These are phyloP conservation scores for Fomitopsis betulina DNA, from an alignment of 1,284 basidiomycete genomes.

Conservation along the genomic window DNA sequence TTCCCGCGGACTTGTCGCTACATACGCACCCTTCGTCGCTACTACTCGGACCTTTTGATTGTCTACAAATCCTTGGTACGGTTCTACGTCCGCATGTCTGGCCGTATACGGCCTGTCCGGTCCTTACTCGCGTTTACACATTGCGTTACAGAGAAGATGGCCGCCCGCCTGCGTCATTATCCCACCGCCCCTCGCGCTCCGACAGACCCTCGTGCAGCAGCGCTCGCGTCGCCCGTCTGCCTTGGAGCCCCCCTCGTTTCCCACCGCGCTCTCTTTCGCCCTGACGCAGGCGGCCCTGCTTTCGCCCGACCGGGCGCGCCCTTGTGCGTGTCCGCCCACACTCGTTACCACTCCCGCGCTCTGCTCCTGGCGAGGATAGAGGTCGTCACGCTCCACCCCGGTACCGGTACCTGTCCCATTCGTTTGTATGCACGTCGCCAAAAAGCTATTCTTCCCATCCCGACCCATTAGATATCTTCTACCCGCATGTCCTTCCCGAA, in stretches of 20 bases:
- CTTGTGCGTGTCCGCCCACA: slow-evolving; percentile 4
- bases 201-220: slow-evolving; percentile 2
- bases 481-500: not conserved
- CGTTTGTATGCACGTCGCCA: slow-evolving; percentile 5
- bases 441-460: not conserved
- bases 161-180: slow-evolving; percentile 5
- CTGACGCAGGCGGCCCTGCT: slow-evolving; percentile 2
- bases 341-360: slow-evolving; percentile 2
- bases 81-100: slow-evolving; percentile 4
- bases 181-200: not conserved
- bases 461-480: not conserved
- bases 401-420: not conserved
- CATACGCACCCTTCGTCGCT: slow-evolving; percentile 10
- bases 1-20: slow-evolving; percentile 10
- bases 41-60: slow-evolving; percentile 4
- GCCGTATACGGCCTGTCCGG: slow-evolving; percentile 9
- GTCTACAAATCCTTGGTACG: slow-evolving; percentile 14
- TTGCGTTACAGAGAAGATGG: not conserved
- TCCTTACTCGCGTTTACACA: slow-evolving; percentile 6
- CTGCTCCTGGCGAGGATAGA: slow-evolving; percentile 5
- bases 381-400: not conserved
- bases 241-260: not conserved
- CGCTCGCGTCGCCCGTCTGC: not conserved
- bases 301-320: slow-evolving; percentile 6
- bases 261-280: not conserved